These are phyloP conservation scores for Solanum piurae DNA, from an alignment of 257 asterid species.

Conservation along the genomic window DNA sequence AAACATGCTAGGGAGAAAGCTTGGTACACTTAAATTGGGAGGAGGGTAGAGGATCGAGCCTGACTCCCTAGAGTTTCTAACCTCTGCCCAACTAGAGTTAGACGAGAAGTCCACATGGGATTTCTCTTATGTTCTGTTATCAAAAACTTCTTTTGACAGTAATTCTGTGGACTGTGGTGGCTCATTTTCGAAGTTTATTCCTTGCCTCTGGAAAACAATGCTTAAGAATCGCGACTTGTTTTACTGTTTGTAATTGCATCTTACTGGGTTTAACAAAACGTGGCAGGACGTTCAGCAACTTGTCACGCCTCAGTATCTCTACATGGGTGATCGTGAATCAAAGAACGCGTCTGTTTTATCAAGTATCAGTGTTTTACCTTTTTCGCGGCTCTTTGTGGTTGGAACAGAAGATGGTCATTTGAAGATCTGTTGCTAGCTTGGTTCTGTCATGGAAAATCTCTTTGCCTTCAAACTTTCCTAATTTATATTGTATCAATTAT, in stretches of 20 bases:
- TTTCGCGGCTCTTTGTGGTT: conserved; percentile 78
- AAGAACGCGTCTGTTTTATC: conserved; percentile 67
- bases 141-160: not conserved
- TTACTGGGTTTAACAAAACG: not conserved
- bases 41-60: not conserved
- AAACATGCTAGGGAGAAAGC: not conserved
- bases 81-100: not conserved
- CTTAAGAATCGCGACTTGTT: not conserved
- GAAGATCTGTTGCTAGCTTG: conserved; percentile 53
- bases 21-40: not conserved
- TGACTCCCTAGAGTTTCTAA: not conserved
- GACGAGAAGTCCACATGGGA: not conserved
- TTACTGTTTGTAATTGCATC: not conserved
- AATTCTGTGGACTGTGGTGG: not conserved
- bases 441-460: not conserved
- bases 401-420: conserved; percentile 90
- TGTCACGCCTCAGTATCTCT: conserved; percentile 65
- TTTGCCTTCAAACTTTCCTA: not conserved
- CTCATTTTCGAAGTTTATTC: not conserved
- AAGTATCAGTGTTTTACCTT: conserved; percentile 65
- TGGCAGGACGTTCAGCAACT: conserved; percentile 58
- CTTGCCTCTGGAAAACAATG: not conserved
- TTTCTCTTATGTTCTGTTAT: not conserved
- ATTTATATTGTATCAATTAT: not conserved
- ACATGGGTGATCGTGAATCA: conserved; percentile 66